A percentile compares a stretch with the other conserved stretches of the same genome.
phyloP scores from a whole-genome alignment of 306 rosid genomes.

The Quillaja saponaria region DNA sequence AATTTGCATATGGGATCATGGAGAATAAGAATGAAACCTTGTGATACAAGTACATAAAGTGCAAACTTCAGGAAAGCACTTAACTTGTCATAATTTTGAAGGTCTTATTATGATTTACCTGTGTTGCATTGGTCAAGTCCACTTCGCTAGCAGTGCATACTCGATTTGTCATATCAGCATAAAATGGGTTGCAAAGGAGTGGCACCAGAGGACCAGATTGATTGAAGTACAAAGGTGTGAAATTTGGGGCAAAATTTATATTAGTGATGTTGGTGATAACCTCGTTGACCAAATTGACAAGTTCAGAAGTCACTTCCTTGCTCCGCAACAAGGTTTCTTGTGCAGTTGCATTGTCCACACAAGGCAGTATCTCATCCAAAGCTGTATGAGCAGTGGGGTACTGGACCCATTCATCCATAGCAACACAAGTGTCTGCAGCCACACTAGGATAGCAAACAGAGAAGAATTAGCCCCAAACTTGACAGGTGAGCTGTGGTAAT shows the following conservation, averaged over 20 bases:
- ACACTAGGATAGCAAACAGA: conserved; percentile 41
- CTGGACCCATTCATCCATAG: conserved; percentile 82
- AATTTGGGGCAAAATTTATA: conserved; percentile 24
- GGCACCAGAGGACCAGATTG: conserved; percentile 70
- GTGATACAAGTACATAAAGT: too few species aligned
- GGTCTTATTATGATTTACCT: conserved; percentile 37
- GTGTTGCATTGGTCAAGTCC: conserved; percentile 32
- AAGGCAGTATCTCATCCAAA: conserved; percentile 77
- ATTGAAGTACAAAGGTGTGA: conserved; percentile 45
- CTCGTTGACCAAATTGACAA: conserved; percentile 37
- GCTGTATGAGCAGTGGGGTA: conserved; percentile 74
- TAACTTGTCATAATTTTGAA: too few species aligned
- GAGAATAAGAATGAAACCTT: too few species aligned
- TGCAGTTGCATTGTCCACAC: conserved; percentile 62
- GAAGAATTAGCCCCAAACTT: conserved; percentile 19
- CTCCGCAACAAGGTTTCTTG: conserved; percentile 42
- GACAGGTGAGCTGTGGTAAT: neutral
- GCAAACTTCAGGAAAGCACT: too few species aligned
- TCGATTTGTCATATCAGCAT: conserved; percentile 34
- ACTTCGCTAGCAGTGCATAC: conserved; percentile 54
- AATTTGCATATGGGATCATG: too few species aligned
- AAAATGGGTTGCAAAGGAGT: conserved; percentile 64
- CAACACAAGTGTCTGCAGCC: conserved; percentile 73
- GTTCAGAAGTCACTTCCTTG: conserved; percentile 41
- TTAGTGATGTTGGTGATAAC: conserved; percentile 41